phyloP scores from a whole-genome alignment of 2,329 filamentous ascomycete genomes.

The Paraphaeosphaeria sporulosa region DNA sequence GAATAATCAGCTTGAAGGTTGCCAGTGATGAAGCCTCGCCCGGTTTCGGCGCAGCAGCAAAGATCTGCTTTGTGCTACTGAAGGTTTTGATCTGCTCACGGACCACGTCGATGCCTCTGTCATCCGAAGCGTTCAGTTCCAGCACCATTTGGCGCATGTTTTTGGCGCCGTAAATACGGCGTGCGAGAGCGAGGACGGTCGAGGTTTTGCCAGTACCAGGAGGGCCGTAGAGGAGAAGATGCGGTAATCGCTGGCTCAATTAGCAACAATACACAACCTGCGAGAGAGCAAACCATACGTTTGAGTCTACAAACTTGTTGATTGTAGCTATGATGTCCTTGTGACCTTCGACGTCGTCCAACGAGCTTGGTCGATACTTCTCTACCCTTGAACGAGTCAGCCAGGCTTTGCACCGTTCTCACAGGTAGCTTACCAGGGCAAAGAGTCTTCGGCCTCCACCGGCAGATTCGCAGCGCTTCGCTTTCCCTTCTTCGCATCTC shows the following conservation, averaged over 20 bases:
- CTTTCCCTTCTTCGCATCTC: constrained; percentile 85
- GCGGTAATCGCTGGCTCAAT: constrained; percentile 73
- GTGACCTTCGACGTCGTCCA: constrained; percentile 94
- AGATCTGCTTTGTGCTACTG: constrained; percentile 97
- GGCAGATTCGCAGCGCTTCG: constrained; percentile 91
- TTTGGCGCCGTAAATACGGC: constrained; percentile 87
- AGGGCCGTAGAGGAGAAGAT: constrained; percentile 95
- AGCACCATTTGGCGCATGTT: constrained; percentile 99
- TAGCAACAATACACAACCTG: not conserved
- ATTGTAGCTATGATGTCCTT: constrained; percentile 97
- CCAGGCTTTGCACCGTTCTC: not conserved
- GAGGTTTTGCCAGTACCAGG: constrained; percentile 98
- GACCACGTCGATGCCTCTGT: constrained; percentile 96
- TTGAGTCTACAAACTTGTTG: constrained; percentile 95
- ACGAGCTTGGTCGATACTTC: constrained; percentile 89
- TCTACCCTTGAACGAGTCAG: constrained; percentile 73
- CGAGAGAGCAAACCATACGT: constrained; percentile 59
- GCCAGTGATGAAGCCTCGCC: constrained; percentile 64
- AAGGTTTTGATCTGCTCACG: constrained; percentile 98
- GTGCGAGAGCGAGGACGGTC: constrained; percentile 89
- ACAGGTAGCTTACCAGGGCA: constrained; percentile 75
- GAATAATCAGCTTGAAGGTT: constrained; percentile 92
- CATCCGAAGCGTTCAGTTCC: constrained; percentile 96
- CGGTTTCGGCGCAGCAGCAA: constrained; percentile 67
- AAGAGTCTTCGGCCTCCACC: constrained; percentile 88